These are phyloP conservation scores for Tylopilus subfusipes DNA, from an alignment of 768 basidiomycete species.

Conservation along the genomic window DNA sequence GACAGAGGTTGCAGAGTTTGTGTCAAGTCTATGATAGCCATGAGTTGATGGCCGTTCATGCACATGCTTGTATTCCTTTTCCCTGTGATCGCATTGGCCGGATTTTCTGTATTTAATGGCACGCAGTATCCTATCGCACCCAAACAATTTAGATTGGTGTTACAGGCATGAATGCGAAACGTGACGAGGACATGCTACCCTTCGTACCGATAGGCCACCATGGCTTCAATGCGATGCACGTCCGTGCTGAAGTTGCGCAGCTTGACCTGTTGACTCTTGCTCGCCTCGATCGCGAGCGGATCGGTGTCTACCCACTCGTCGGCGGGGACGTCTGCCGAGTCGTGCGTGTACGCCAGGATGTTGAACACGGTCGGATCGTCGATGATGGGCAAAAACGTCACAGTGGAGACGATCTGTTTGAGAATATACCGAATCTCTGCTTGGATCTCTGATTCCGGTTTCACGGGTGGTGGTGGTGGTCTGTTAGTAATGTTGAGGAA, in stretches of 20 bases:
- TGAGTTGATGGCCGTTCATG: background rate
- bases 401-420: slow-evolving; percentile 96
- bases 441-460: slow-evolving; percentile 87
- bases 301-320: slow-evolving; percentile 97
- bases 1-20: slow-evolving; percentile 48
- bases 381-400: slow-evolving; percentile 94
- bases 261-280: slow-evolving; percentile 92
- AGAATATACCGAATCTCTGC: slow-evolving; percentile 97
- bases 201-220: slow-evolving; percentile 96
- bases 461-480: slow-evolving; percentile 50
- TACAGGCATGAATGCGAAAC: slow-evolving; percentile 1
- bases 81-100: background rate
- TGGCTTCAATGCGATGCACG: slow-evolving; percentile 94
- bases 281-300: slow-evolving; percentile 86
- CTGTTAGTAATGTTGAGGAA: too few species aligned
- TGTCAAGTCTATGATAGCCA: slow-evolving; percentile 26
- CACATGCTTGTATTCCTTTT: background rate
- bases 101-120: background rate
- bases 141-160: background rate
- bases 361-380: slow-evolving; percentile 97
- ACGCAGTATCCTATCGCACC: background rate
- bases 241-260: slow-evolving; percentile 96
- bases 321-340: slow-evolving; percentile 87
- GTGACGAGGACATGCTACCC: slow-evolving; percentile 43
- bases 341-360: slow-evolving; percentile 91